A percentile compares a stretch with the other conserved stretches of the same genome.
Evolutionary conservation across 2,329 filamentous ascomycete genomes (phyloP).

Genomic region (Ascochyta viciae-villosae): DNA sequence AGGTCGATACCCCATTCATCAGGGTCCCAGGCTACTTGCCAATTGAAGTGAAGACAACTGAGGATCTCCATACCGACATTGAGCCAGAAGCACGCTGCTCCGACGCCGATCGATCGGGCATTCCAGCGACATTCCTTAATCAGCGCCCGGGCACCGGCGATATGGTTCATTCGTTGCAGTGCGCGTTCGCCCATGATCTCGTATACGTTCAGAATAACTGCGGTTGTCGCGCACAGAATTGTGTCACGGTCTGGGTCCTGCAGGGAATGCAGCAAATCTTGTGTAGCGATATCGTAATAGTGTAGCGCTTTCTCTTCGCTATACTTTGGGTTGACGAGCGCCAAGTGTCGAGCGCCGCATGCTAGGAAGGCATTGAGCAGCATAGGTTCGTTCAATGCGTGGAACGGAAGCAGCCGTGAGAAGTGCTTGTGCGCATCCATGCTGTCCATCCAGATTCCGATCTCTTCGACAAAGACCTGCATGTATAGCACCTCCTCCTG

Average conservation of each 20-base stretch:
- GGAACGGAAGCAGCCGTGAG: conserved; percentile 80
- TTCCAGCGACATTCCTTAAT: conserved; percentile 93
- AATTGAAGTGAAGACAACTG: conserved; percentile 85
- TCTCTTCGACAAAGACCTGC: conserved; percentile 90
- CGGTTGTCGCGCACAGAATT: conserved; percentile 83
- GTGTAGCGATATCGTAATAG: conserved; percentile 87
- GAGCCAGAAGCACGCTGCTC: conserved; percentile 91
- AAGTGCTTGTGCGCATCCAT: conserved; percentile 88
- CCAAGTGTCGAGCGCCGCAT: conserved; percentile 84
- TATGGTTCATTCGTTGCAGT: conserved; percentile 85
- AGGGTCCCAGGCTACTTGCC: conserved; percentile 86
- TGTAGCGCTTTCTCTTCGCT: conserved; percentile 78
- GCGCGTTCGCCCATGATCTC: conserved; percentile 88
- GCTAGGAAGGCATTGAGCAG: conserved; percentile 87
- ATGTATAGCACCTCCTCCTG: conserved; percentile 86
- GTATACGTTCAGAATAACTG: conserved; percentile 88
- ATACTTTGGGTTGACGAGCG: conserved; percentile 72
- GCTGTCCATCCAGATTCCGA: conserved; percentile 93
- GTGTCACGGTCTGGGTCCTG: conserved; percentile 87
- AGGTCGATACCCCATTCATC: conserved; percentile 89
- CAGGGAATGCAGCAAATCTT: conserved; percentile 75
- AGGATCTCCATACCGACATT: conserved; percentile 92
- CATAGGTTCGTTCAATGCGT: conserved; percentile 84
- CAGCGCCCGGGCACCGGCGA: conserved; percentile 80
- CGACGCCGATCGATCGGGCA: conserved; percentile 77